These are phyloP conservation scores for Fistulifera solaris DNA, from an alignment of 108 stramenopile genomes.

Conservation along the genomic window DNA sequence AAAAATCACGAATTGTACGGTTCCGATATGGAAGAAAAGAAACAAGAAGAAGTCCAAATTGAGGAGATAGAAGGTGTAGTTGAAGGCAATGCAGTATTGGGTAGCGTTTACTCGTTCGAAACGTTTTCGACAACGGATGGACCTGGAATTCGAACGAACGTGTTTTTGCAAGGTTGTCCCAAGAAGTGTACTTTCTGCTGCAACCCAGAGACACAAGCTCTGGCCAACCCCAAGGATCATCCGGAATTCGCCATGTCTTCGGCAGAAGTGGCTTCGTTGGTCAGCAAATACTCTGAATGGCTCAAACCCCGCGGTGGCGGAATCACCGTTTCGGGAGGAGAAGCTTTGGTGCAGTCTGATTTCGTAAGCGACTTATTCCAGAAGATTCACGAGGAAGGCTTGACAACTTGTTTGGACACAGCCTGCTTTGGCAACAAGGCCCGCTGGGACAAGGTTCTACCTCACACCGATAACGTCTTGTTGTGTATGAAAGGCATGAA, in stretches of 20 bases:
- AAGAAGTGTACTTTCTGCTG: conserved; percentile 51
- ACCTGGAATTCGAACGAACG: conserved; percentile 33
- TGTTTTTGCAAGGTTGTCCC: conserved; percentile 62
- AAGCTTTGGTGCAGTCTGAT: conserved; percentile 42
- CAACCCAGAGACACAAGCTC: conserved; percentile 52
- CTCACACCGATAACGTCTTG: conserved; percentile 40
- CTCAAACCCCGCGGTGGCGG: conserved; percentile 42
- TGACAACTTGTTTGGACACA: conserved; percentile 61
- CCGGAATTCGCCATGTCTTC: conserved; percentile 47
- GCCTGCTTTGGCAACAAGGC: conserved; percentile 38
- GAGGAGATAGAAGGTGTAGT: conserved; percentile 18
- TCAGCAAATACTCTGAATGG: conserved; percentile 38
- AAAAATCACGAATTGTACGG: not conserved
- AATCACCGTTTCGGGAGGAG: conserved; percentile 52
- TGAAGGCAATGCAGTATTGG: conserved; percentile 13
- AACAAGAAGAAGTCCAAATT: conserved; percentile 4
- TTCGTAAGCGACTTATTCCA: conserved; percentile 43
- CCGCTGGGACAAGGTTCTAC: conserved; percentile 43
- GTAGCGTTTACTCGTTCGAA: conserved; percentile 30
- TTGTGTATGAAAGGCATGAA: conserved; percentile 61
- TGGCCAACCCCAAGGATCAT: conserved; percentile 30
- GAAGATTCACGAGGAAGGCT: conserved; percentile 27
- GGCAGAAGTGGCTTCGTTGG: conserved; percentile 23
- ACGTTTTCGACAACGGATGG: conserved; percentile 42
- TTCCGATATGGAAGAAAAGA: conserved; percentile 5